Percentiles rank a stretch among this genome's conserved stretches.
Conservation (phyloP, 1,284 basidiomycete species). For the Trichosporon coremiiforme region DNA sequence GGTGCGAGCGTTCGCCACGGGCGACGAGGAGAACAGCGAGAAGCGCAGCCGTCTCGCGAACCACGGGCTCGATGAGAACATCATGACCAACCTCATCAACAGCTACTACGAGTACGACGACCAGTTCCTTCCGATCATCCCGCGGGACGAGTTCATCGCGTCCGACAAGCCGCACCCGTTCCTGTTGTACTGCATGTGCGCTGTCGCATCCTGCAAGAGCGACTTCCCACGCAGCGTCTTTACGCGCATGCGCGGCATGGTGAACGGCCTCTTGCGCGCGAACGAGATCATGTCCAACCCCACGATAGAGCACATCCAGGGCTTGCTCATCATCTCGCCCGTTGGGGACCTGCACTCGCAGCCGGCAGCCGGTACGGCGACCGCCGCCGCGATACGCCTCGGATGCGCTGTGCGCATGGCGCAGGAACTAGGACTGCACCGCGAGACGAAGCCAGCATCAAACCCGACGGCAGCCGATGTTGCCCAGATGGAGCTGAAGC, state of each 20-base stretch:
- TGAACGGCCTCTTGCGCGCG: conserved; percentile 81
- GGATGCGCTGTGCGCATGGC: conserved; percentile 79
- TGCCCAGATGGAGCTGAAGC: conserved; percentile 70
- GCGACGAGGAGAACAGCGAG: conserved; percentile 11
- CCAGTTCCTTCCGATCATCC: conserved; percentile 83
- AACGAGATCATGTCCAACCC: conserved; percentile 89
- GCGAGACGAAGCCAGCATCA: conserved; percentile 57
- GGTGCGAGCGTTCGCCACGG: conserved; percentile 54
- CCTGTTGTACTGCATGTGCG: conserved; percentile 88
- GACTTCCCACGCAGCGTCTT: conserved; percentile 81
- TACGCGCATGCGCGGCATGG: conserved; percentile 76
- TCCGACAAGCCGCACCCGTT: conserved; percentile 58
- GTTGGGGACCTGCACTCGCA: conserved; percentile 57
- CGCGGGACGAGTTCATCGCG: conserved; percentile 81
- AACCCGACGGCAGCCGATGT: conserved; percentile 45
- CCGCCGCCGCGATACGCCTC: conserved; percentile 51
- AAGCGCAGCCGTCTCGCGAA: conserved; percentile 25
- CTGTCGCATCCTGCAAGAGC: conserved; percentile 81
- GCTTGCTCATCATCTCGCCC: conserved; percentile 65
- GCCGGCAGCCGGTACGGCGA: conserved; percentile 53
- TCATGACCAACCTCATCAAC: conserved; percentile 82
- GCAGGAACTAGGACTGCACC: conserved; percentile 87
- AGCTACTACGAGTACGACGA: conserved; percentile 84
- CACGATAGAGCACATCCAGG: conserved; percentile 83
- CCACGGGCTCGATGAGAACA: conserved; percentile 63